Base-by-base conservation (phyloP, 768 basidiomycete species). In the Scleroderma bovista region DNA sequence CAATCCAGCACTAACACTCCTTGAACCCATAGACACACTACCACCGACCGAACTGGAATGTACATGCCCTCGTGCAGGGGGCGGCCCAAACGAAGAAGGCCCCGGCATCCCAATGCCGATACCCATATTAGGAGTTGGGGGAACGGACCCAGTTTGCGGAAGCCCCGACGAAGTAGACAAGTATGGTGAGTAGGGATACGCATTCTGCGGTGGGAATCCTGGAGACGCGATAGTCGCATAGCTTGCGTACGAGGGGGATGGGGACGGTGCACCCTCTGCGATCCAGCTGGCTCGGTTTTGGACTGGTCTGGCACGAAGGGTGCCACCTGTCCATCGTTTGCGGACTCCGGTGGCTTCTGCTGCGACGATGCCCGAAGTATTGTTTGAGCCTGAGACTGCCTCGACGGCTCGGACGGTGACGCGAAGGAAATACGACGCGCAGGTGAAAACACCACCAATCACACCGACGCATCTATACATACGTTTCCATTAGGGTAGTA, bases 381-480 rank as follows among this genome's bases (percentile, higher is more conserved):
- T 79, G 32, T 82, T 69, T 1, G 65, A 66, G 34, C 74, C 77
- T 3, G 74, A 75, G 44, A 87, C 84, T 11, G 80, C 82, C 52
- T 83, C 80, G 36, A 86, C 77, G 4, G 86, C 82, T 26, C 81
- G 81, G 44, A 72, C 67, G 20, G 79, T 78, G 42, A 86, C 73
- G 37, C 79, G 78, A 53, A 87, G 76, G 50, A 86, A 84, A 63
- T 88, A 88, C 44, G 84, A 83, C 66, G 84, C 78, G 69, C 89
- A 92, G 8, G 89, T 87, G 65, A 93, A 91, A 38, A 93, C 80
- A 3, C 92, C 92, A 12, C 95, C 95, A 24, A 99, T 76, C 43
- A 97, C 95, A n/a, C 95, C 95, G 7, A 88, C 85, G 56, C 81
- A 83, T 44, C 86, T 79, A 24, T 12, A 29, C 26, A 29, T 29